Percentiles rank a stretch among this genome's conserved stretches.
Conservation (phyloP, 495 filamentous ascomycete genomes). For the Clohesyomyces aquaticus region DNA sequence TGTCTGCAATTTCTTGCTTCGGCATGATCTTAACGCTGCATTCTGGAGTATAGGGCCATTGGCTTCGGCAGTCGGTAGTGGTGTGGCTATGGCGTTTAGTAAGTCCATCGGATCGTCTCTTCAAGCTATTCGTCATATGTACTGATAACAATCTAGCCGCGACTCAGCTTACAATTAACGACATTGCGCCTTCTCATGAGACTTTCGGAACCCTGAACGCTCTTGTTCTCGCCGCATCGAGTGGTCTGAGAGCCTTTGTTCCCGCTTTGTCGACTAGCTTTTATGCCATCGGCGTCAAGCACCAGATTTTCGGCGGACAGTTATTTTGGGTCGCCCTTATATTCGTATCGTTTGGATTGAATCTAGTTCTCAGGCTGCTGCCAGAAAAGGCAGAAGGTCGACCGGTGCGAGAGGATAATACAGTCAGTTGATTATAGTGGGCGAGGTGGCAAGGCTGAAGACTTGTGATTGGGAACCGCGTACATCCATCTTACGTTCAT, state of each 20-base stretch:
- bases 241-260: constrained; percentile 59
- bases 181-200: constrained; percentile 62
- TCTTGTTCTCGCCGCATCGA: constrained; percentile 59
- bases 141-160: constrained; percentile 48
- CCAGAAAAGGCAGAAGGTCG: constrained; percentile 54
- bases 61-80: constrained; percentile 54
- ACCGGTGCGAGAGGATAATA: constrained; percentile 2
- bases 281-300: constrained; percentile 62
- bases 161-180: constrained; percentile 69
- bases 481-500: too few relatives aligned
- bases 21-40: constrained; percentile 42
- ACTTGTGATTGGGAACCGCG: too few relatives aligned
- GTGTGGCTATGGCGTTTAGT: constrained; percentile 70
- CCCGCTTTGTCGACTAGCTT: constrained; percentile 65
- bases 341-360: constrained; percentile 52
- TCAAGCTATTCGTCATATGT: neutral
- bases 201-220: constrained; percentile 69
- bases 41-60: constrained; percentile 62
- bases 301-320: constrained; percentile 61
- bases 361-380: constrained; percentile 52
- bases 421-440: too few relatives aligned
- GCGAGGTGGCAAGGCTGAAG: too few relatives aligned
- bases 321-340: constrained; percentile 67
- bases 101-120: constrained; percentile 24
- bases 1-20: constrained; percentile 57